Base-by-base conservation (phyloP, 768 basidiomycete species). In the Boletus subcaerulescens region DNA sequence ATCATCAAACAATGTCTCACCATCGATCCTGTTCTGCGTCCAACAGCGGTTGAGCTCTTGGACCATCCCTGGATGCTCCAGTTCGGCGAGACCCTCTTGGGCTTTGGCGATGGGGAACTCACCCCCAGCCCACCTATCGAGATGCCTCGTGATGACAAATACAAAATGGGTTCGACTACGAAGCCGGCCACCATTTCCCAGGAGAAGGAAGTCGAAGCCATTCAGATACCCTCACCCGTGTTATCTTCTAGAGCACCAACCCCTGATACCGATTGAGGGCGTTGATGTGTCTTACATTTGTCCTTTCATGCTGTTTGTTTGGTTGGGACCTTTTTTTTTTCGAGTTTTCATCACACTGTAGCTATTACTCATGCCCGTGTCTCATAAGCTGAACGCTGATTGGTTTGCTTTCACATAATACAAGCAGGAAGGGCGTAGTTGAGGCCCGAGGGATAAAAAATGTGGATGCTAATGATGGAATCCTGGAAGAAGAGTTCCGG, bases 1-100 rank as follows among this genome's bases (percentile, higher is more conserved):
- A 98, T 98, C 70, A 95, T 97, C 74, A 88, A 90, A 56, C 84
- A 86, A 63, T 98, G 96, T 71, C 74, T 99, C 40, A 91, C 82
- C 12, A 88, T 98, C 48, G 93, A 96, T 64, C 85, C 94, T 1
- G 77, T 86, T 67, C 74, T 81, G 55, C 83, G 97, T 42, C 96
- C 97, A 0, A 84, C 86, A 12, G 93, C 97, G 0, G 71, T 76
- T 20, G 93, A 97, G 65, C 81, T 98, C 29, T 82, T 94, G 74
- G 79, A 86, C 38, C 91, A 98, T 70, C 81, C 84, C 15, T 98
- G 97, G 96, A 89, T 96, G 80, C 74, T 87, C 39, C 85, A 88
- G 50, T 87, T 93, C 70, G 82, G 86, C 50, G 87, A 86, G 63
- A 81, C 85, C 10, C 74, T 92, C 36, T 67, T 80, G 46, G 83